Base-by-base conservation (phyloP, 495 filamentous ascomycete species). In the Neurospora sp. region DNA sequence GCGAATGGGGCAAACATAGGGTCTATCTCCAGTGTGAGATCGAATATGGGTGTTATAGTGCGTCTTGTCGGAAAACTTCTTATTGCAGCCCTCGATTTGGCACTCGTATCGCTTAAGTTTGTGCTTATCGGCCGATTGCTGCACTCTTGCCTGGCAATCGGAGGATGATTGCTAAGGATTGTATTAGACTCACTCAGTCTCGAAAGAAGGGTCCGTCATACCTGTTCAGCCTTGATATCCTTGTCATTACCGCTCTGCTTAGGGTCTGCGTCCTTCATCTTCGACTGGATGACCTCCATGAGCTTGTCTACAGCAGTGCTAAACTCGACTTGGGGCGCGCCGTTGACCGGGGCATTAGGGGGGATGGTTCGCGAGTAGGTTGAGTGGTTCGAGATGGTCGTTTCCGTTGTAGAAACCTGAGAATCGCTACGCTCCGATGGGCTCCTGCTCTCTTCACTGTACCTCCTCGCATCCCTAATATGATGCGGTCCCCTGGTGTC, bases 21-120 rank as follows among this genome's bases (percentile, higher is more conserved):
- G 95, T 75, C 94, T 94, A 68, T 94, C 89, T 22, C 95, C 95
- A 4, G 94, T 97, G 78, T 98, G 95, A 9, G 93, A 91, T 77
- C 94, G 88, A 61, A 87, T 91, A 77, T 98, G 95, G 44, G 96
- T 98, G 73, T 97, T 93, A 42, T 97, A 86, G 79, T 98, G 94
- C 3, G 94, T 98, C 81, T 95, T 97, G 79, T 98, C 94, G 72
- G 89, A 89, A 81, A 97, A 97, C 73, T 85, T 88, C 83, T 96
- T 97, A 72, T 87, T 84, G 77, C 95, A 98, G 16, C 89, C 88
- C 14, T 89, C 86, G 42, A 94, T 87, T 31, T 85, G 88, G 82
- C 95, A 98, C 37, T 87, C 82, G 78, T 96, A 96, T 76, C 89
- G 88, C 80, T 92, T 93, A 73, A 85, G 87, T 44, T 83, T 77